Evolutionary conservation across 441 rosid species (phyloP).

Genomic region (Adansonia grandidieri): DNA sequence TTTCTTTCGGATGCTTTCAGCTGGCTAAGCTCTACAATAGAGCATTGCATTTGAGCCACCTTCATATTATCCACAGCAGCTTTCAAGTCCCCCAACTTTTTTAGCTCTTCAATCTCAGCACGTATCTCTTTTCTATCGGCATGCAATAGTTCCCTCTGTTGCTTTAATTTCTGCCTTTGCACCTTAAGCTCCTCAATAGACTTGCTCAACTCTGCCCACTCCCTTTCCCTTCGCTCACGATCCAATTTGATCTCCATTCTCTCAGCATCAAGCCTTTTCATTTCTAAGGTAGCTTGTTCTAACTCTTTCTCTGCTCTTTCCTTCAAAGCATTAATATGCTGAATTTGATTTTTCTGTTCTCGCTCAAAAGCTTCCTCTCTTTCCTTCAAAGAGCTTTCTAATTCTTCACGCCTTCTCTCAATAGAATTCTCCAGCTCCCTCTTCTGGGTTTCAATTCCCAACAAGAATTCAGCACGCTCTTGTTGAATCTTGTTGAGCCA

Average conservation of each 20-base stretch:
- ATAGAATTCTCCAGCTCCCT: slow-evolving; percentile 77
- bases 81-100: slow-evolving; percentile 80
- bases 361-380: slow-evolving; percentile 79
- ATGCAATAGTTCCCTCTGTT: slow-evolving; percentile 78
- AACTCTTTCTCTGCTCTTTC: slow-evolving; percentile 69
- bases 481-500: slow-evolving; percentile 85
- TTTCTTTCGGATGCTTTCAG: slow-evolving; percentile 56
- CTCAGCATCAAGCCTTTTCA: slow-evolving; percentile 76
- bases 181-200: slow-evolving; percentile 79
- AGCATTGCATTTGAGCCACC: slow-evolving; percentile 67
- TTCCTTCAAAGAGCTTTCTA: slow-evolving; percentile 63
- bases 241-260: slow-evolving; percentile 77
- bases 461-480: slow-evolving; percentile 76
- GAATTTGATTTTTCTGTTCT: slow-evolving; percentile 74
- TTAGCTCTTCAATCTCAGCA: slow-evolving; percentile 66
- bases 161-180: slow-evolving; percentile 77
- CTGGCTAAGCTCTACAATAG: slow-evolving; percentile 61
- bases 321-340: slow-evolving; percentile 59
- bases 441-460: slow-evolving; percentile 83
- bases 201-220: slow-evolving; percentile 74
- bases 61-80: slow-evolving; percentile 70
- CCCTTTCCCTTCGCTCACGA: slow-evolving; percentile 75
- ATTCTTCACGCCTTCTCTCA: slow-evolving; percentile 76
- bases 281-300: slow-evolving; percentile 66
- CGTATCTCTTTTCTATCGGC: slow-evolving; percentile 76